Percentiles rank a stretch among this genome's conserved stretches.
phyloP scores from a whole-genome alignment of 495 filamentous ascomycete genomes.

The Aspergillus olivimuriae region DNA sequence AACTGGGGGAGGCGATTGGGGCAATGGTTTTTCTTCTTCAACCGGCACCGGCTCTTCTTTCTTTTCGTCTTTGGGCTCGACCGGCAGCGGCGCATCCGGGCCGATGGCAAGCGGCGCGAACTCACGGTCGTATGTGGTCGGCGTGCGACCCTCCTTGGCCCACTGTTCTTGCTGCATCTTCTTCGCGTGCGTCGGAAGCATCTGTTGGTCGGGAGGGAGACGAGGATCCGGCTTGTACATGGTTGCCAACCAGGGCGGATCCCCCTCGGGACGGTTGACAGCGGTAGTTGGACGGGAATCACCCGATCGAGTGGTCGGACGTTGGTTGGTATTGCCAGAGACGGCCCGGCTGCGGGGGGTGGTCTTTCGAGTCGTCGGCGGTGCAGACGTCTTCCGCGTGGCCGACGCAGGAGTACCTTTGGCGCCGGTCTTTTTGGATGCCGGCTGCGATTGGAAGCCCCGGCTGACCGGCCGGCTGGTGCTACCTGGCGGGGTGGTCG shows the following conservation, averaged over 20 bases:
- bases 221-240: slow-evolving; percentile 96
- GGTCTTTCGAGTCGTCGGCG: slow-evolving; percentile 30
- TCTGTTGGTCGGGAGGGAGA: slow-evolving; percentile 89
- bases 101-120: slow-evolving; percentile 68
- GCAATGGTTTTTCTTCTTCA: background rate
- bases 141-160: slow-evolving; percentile 82
- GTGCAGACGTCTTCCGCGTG: slow-evolving; percentile 38
- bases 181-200: slow-evolving; percentile 89
- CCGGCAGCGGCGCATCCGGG: slow-evolving; percentile 29
- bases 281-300: slow-evolving; percentile 50
- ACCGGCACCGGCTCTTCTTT: slow-evolving; percentile 16
- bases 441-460: slow-evolving; percentile 15
- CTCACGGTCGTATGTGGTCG: slow-evolving; percentile 73
- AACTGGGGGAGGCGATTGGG: slow-evolving; percentile 2
- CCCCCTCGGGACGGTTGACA: slow-evolving; percentile 80
- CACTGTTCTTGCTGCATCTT: slow-evolving; percentile 90
- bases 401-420: slow-evolving; percentile 38
- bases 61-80: slow-evolving; percentile 21
- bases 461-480: slow-evolving; percentile 38
- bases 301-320: slow-evolving; percentile 59
- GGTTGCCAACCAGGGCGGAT: slow-evolving; percentile 88
- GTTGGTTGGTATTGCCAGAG: slow-evolving; percentile 36
- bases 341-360: slow-evolving; percentile 30
- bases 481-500: slow-evolving; percentile 38
- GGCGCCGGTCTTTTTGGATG: slow-evolving; percentile 22